phyloP scores from a whole-genome alignment of 352 stramenopile genomes.

The Pythium aquatile region DNA sequence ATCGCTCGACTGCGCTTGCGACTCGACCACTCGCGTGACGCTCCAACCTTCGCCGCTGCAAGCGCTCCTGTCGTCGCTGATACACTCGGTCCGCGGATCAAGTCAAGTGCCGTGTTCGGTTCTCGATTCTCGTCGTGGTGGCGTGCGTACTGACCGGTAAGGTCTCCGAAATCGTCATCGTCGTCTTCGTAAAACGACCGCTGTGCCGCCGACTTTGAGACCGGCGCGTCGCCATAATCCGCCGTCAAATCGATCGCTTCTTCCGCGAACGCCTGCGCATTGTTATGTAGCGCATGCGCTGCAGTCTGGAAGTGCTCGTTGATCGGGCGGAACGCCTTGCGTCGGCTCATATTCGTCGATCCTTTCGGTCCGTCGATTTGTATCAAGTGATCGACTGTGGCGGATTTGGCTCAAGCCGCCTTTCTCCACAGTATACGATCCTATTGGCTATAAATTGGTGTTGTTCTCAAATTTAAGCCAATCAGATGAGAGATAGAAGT shows the following conservation, averaged over 20 bases:
- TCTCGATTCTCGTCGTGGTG: slow-evolving; percentile 37
- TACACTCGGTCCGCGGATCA: slow-evolving; percentile 35
- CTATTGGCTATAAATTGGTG: background rate
- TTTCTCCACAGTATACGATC: background rate
- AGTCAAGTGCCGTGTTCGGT: slow-evolving; percentile 52
- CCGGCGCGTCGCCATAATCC: slow-evolving; percentile 28
- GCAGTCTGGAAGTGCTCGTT: slow-evolving; percentile 57
- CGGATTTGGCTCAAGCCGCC: slow-evolving; percentile 4
- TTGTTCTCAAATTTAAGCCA: background rate
- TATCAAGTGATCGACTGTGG: background rate
- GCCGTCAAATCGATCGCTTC: slow-evolving; percentile 47
- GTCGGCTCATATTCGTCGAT: slow-evolving; percentile 14
- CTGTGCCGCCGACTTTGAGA: slow-evolving; percentile 1
- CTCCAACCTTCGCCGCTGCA: background rate
- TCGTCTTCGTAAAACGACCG: slow-evolving; percentile 55
- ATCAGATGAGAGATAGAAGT: slow-evolving; percentile 8
- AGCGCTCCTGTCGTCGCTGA: background rate
- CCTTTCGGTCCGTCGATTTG: background rate
- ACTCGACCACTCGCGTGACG: slow-evolving; percentile 3
- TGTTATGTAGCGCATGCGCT: slow-evolving; percentile 12
- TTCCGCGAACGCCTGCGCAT: background rate
- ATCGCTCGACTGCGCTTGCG: slow-evolving; percentile 11
- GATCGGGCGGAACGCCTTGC: slow-evolving; percentile 45
- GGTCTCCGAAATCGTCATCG: slow-evolving; percentile 24
- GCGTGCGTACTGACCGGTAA: background rate